phyloP scores from a whole-genome alignment of 2,329 filamentous ascomycete genomes.

The Aphanoascus verrucosus region DNA sequence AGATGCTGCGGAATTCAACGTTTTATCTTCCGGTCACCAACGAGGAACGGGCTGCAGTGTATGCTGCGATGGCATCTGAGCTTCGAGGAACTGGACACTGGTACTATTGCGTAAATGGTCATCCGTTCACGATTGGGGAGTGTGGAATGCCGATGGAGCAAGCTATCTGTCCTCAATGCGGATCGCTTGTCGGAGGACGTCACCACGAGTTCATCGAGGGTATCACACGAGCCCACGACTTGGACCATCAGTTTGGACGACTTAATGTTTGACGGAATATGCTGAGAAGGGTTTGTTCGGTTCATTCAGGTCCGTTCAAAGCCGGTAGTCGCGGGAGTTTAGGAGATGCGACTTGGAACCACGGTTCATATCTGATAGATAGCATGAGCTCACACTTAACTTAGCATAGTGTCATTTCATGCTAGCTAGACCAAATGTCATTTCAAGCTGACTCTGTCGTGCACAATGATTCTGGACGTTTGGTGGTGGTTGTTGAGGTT shows the following conservation, averaged over 20 bases:
- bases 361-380: neutral
- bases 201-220: constrained; percentile 43
- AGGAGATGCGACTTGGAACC: no score
- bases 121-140: constrained; percentile 52
- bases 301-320: no score
- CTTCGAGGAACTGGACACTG: constrained; percentile 40
- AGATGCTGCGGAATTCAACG: constrained; percentile 37
- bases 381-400: neutral
- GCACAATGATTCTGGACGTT: neutral
- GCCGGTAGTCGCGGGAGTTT: no score
- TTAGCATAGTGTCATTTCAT: neutral
- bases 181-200: constrained; percentile 45
- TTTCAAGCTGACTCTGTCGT: neutral
- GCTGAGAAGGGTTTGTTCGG: no score
- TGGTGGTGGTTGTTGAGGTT: no score
- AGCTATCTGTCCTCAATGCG: constrained; percentile 54
- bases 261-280: neutral
- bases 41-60: constrained; percentile 43
- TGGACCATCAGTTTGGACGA: constrained; percentile 9
- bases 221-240: constrained; percentile 28
- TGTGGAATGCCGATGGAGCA: constrained; percentile 56
- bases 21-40: constrained; percentile 43
- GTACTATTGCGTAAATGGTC: constrained; percentile 33
- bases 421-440: neutral
- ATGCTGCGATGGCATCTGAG: constrained; percentile 43